Percentiles rank a stretch among this genome's conserved stretches.
Conservation (phyloP, 192 early-diverging fungal species). For the Spizellomyces punctatus region DNA sequence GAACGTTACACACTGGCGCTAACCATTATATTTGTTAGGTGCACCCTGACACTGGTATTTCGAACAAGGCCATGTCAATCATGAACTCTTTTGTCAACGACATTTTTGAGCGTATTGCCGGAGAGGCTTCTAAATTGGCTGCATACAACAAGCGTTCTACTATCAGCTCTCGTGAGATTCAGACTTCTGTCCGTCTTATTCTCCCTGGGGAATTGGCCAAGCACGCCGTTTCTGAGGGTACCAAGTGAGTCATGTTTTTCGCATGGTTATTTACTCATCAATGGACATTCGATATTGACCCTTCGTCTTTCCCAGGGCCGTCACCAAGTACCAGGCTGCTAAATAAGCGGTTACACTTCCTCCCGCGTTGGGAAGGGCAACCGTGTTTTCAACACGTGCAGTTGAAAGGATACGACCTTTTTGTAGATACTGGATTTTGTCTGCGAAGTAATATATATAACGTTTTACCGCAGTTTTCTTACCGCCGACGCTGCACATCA, state of each 20-base stretch:
- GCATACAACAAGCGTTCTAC: constrained; percentile 93
- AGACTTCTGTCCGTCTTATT: constrained; percentile 72
- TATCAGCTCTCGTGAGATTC: constrained; percentile 92
- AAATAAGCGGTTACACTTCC: constrained; percentile 24
- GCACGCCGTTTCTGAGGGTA: constrained; percentile 95
- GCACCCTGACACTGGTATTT: constrained; percentile 96
- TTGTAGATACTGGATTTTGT: no score
- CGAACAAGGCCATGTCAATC: constrained; percentile 97
- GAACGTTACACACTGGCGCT: neutral
- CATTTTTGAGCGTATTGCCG: constrained; percentile 94
- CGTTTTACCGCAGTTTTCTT: no score
- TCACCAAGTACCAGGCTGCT: constrained; percentile 90
- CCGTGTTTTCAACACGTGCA: no score
- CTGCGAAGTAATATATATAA: no score
- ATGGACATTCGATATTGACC: neutral
- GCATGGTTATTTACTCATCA: neutral
- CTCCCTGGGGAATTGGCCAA: constrained; percentile 92
- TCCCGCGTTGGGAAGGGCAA: no score
- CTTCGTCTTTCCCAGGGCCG: constrained; percentile 59
- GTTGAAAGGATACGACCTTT: no score
- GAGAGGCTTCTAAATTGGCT: constrained; percentile 68
- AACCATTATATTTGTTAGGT: constrained; percentile 29
- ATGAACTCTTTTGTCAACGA: constrained; percentile 97
- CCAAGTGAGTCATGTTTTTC: constrained; percentile 46
- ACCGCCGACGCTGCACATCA: no score